A percentile compares a stretch with the other conserved stretches of the same genome.
Conservation (phyloP, 2,329 filamentous ascomycete genomes). For the Orbilia brochopaga region DNA sequence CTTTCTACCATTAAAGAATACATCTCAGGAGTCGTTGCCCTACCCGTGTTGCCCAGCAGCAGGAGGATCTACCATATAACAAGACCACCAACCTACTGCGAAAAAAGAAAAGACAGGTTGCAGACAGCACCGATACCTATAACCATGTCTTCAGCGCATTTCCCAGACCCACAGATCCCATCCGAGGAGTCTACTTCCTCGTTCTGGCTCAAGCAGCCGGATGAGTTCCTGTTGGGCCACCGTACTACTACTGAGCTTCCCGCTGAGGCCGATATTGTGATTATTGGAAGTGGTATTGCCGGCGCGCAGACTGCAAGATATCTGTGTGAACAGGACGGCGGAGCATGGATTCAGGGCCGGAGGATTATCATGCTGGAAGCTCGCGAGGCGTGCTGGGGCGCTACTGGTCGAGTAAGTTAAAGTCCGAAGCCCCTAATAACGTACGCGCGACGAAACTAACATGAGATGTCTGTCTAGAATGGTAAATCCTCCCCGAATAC, state of each 20-base stretch:
- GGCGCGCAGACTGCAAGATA: constrained; percentile 74
- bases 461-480: constrained; percentile 13
- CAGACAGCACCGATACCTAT: not conserved
- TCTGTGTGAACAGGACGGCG: constrained; percentile 61
- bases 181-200: constrained; percentile 68
- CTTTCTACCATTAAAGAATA: constrained; percentile 8
- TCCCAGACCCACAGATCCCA: constrained; percentile 63
- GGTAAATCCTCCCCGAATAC: constrained; percentile 17
- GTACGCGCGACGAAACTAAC: constrained; percentile 1
- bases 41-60: not conserved
- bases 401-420: constrained; percentile 68
- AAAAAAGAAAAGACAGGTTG: constrained; percentile 5
- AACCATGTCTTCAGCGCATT: constrained; percentile 32
- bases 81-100: not conserved
- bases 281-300: constrained; percentile 78
- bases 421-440: not conserved
- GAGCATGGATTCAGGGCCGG: constrained; percentile 62
- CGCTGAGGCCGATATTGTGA: constrained; percentile 68
- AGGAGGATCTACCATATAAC: constrained; percentile 9
- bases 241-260: constrained; percentile 71
- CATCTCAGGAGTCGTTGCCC: constrained; percentile 30
- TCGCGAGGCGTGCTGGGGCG: constrained; percentile 79
- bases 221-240: constrained; percentile 69
- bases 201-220: constrained; percentile 77
- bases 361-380: constrained; percentile 72